Evolutionary conservation across 148 eudicot species (phyloP).

Genomic region (Dysphania ambrosioides): DNA sequence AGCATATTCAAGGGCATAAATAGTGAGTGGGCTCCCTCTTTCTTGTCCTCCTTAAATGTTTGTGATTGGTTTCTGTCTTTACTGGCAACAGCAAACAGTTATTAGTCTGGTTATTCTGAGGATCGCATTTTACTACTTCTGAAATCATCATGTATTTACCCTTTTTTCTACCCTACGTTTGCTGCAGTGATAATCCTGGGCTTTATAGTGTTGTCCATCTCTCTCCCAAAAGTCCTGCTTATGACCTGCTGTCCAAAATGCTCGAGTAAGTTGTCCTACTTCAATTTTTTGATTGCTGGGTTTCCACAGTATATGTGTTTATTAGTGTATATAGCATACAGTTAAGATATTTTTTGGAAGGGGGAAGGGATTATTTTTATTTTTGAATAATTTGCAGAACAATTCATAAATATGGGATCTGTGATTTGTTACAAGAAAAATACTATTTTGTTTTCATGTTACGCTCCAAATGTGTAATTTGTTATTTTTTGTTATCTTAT

Average conservation of each 20-base stretch:
- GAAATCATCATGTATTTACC: not conserved
- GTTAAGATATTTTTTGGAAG: not conserved
- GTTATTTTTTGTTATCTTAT: not conserved
- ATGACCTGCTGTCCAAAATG: conserved; percentile 96
- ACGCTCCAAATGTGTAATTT: not conserved
- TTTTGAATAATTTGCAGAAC: not conserved
- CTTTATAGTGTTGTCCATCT: conserved; percentile 78
- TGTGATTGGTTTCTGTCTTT: conserved; percentile 8
- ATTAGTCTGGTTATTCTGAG: not conserved
- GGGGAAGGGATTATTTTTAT: too few relatives aligned
- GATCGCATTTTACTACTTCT: not conserved
- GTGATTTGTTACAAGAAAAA: not conserved
- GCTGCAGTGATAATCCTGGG: conserved; percentile 82
- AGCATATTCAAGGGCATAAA: conserved; percentile 83
- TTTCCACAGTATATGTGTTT: not conserved
- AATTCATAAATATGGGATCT: not conserved
- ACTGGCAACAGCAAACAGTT: not conserved
- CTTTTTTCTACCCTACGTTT: conserved; percentile 5
- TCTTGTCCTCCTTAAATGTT: conserved; percentile 3
- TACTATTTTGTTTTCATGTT: not conserved
- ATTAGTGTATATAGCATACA: not conserved
- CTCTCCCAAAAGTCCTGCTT: conserved; percentile 73
- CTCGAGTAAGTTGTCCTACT: conserved; percentile 66
- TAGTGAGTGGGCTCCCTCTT: conserved; percentile 48
- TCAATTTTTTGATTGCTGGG: not conserved